phyloP scores from a whole-genome alignment of 495 filamentous ascomycete genomes.

The Evernia prunastri region DNA sequence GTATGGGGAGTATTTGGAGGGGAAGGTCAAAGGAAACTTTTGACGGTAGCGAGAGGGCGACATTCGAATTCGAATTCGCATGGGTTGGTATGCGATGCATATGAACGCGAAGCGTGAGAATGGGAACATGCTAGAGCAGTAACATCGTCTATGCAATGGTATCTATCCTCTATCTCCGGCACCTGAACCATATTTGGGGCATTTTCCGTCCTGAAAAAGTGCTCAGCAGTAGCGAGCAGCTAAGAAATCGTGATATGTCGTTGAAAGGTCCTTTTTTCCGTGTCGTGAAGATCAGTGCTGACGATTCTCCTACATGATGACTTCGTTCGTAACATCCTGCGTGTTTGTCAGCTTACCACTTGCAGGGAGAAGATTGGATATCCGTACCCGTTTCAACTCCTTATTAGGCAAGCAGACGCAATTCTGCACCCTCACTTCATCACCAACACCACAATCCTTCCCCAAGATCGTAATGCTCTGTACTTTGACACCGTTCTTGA shows the following conservation, averaged over 20 bases:
- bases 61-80: not conserved
- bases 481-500: conserved; percentile 97
- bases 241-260: not conserved
- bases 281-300: not conserved
- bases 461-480: conserved; percentile 97
- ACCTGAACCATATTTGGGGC: not conserved
- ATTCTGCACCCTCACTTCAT: conserved; percentile 96
- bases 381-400: conserved; percentile 91
- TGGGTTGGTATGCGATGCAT: not conserved
- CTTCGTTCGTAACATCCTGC: conserved; percentile 86
- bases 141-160: not conserved
- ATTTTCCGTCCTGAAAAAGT: not conserved
- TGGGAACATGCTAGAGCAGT: not conserved
- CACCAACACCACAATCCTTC: conserved; percentile 90
- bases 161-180: not conserved
- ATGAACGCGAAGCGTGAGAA: not conserved
- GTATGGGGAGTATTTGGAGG: conserved; percentile 19
- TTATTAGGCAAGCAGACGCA: conserved; percentile 98
- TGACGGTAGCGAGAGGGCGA: not conserved
- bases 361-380: not conserved
- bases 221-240: not conserved
- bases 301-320: conserved; percentile 73
- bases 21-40: conserved; percentile 23
- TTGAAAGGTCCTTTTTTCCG: not conserved
- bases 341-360: not conserved